phyloP scores from a whole-genome alignment of 805 yeast genomes.

The Saccharomycopsis synnaedendra region DNA sequence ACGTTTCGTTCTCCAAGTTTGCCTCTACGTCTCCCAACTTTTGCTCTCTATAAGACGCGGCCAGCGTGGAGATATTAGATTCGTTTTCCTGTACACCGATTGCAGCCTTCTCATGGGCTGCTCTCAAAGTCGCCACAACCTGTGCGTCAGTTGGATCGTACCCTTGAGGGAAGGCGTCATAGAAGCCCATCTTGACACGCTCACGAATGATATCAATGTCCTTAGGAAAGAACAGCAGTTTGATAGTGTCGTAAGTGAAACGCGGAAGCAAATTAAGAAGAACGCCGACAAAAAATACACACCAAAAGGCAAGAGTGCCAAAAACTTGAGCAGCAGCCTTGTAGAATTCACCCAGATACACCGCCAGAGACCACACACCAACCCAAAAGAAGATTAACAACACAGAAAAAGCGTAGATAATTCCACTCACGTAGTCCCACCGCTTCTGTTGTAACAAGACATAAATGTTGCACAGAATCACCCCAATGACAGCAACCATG shows the following conservation, averaged over 20 bases:
- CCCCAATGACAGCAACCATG: constrained; percentile 47
- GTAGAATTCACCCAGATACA: constrained; percentile 47
- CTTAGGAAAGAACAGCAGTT: constrained; percentile 42
- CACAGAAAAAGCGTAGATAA: constrained; percentile 42
- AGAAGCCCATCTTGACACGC: constrained; percentile 40
- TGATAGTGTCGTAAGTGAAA: constrained; percentile 37
- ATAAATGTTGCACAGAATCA: constrained; percentile 53
- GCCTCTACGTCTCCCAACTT: not conserved
- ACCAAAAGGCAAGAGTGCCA: constrained; percentile 59
- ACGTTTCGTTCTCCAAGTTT: not conserved
- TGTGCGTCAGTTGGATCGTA: constrained; percentile 32
- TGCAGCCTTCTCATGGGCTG: not conserved
- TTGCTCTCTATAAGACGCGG: not conserved
- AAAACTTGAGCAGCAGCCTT: constrained; percentile 51
- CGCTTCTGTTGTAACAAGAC: constrained; percentile 57
- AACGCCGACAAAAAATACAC: constrained; percentile 43
- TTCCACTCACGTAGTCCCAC: constrained; percentile 65
- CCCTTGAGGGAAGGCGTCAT: constrained; percentile 34
- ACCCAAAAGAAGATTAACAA: constrained; percentile 62
- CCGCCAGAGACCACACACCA: constrained; percentile 58
- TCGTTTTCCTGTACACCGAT: not conserved
- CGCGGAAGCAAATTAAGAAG: constrained; percentile 51
- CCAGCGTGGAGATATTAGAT: not conserved
- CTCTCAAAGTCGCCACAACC: constrained; percentile 18
- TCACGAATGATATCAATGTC: constrained; percentile 70